Conservation (phyloP, 495 filamentous ascomycete species). For the Evansstolkia leycettana region DNA sequence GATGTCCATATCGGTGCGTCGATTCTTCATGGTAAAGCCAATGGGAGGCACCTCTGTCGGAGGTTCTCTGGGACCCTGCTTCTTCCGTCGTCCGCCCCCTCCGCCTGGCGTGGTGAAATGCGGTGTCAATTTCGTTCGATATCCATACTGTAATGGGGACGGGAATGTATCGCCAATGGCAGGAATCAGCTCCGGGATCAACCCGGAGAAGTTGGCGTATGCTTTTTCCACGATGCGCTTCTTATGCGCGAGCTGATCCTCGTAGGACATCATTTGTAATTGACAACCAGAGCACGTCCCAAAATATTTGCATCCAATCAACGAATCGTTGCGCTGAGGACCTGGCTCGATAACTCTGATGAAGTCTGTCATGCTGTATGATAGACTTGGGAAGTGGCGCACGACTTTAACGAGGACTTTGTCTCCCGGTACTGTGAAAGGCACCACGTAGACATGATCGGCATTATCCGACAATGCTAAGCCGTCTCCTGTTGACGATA, state of each 20-base stretch:
- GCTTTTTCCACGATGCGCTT: slow-evolving; percentile 79
- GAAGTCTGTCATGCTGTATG: slow-evolving; percentile 68
- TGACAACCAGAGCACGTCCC: slow-evolving; percentile 81
- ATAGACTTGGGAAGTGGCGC: slow-evolving; percentile 44
- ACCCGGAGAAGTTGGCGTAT: slow-evolving; percentile 76
- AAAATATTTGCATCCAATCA: slow-evolving; percentile 78
- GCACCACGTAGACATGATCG: slow-evolving; percentile 74
- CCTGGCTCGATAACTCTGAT: slow-evolving; percentile 64
- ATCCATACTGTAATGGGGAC: slow-evolving; percentile 79
- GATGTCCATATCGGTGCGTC: slow-evolving; percentile 67
- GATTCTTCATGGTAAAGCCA: slow-evolving; percentile 80
- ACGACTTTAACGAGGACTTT: slow-evolving; percentile 66
- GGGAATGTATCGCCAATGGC: slow-evolving; percentile 72
- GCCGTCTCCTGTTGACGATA: slow-evolving; percentile 88
- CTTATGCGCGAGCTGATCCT: slow-evolving; percentile 75
- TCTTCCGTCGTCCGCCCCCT: slow-evolving; percentile 26
- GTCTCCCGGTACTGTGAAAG: slow-evolving; percentile 82
- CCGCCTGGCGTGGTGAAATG: slow-evolving; percentile 70
- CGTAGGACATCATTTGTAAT: slow-evolving; percentile 92
- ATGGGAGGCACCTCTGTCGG: slow-evolving; percentile 56
- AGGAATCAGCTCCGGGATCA: slow-evolving; percentile 66
- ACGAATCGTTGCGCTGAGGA: slow-evolving; percentile 60
- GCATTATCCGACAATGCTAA: slow-evolving; percentile 53
- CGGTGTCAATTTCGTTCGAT: slow-evolving; percentile 91
- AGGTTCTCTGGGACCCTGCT: slow-evolving; percentile 19